Evolutionary conservation across 2,329 filamentous ascomycete species (phyloP).

Genomic region (Sporothrix luriei): DNA sequence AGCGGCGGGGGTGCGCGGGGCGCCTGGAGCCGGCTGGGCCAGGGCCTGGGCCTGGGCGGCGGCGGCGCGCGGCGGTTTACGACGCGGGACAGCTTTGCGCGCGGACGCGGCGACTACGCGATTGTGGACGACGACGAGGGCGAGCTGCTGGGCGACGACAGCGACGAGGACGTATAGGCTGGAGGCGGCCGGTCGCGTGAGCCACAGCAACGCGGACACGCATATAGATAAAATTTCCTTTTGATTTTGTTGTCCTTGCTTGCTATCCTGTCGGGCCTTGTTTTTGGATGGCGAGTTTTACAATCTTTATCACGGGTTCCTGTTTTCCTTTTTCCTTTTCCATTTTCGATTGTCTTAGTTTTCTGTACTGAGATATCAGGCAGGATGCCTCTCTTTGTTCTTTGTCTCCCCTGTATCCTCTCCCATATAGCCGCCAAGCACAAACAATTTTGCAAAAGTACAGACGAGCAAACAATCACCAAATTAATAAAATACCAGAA

Average conservation of each 20-base stretch:
- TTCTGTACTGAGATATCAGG: conserved; percentile 7
- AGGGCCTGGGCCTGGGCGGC: conserved; percentile 44
- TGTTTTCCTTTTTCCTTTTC: background rate
- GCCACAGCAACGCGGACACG: background rate
- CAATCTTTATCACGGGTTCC: conserved; percentile 2
- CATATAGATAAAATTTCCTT: background rate
- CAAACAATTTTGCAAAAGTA: conserved; percentile 1
- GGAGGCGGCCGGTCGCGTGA: background rate
- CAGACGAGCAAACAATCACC: background rate
- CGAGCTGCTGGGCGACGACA: conserved; percentile 88
- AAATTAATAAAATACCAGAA: conserved; percentile 1
- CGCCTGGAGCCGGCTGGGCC: conserved; percentile 51
- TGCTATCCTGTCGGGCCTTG: background rate
- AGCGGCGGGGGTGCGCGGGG: conserved; percentile 50
- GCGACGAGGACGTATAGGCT: conserved; percentile 76
- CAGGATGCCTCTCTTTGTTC: background rate
- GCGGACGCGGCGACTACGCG: conserved; percentile 83
- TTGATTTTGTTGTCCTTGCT: background rate
- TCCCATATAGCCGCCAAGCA: background rate
- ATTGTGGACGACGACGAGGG: conserved; percentile 92
- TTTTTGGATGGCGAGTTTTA: background rate
- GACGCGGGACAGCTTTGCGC: conserved; percentile 84
- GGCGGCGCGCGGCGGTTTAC: conserved; percentile 72
- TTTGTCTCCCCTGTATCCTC: background rate
- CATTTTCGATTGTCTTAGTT: background rate